These are phyloP conservation scores for Glycine soja DNA, from an alignment of 306 rosid genomes.

Conservation along the genomic window DNA sequence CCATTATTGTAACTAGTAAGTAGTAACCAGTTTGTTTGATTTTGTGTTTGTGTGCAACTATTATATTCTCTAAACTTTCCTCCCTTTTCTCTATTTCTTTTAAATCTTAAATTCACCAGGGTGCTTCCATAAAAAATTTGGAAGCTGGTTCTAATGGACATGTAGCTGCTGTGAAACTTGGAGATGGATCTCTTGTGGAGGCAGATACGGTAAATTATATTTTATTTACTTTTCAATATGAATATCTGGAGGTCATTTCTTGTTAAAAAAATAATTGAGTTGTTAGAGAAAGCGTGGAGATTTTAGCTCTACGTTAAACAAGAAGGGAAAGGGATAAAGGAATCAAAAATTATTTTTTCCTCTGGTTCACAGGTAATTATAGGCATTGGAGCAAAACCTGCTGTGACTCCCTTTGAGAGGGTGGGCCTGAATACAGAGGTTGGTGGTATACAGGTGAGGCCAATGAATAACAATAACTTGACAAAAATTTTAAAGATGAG, in stretches of 20 bases:
- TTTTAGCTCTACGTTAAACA: slow-evolving; percentile 18
- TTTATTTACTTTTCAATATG: background rate
- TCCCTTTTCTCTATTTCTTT: slow-evolving; percentile 8
- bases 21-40: slow-evolving; percentile 11
- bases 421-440: slow-evolving; percentile 70
- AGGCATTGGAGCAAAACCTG: slow-evolving; percentile 92
- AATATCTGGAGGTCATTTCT: slow-evolving; percentile 13
- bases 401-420: slow-evolving; percentile 80
- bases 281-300: slow-evolving; percentile 29
- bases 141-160: slow-evolving; percentile 80
- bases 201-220: slow-evolving; percentile 73
- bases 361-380: slow-evolving; percentile 70
- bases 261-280: slow-evolving; percentile 27
- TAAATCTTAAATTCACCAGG: slow-evolving; percentile 61
- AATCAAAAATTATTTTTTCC: slow-evolving; percentile 37
- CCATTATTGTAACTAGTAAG: slow-evolving; percentile 12
- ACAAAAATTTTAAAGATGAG: slow-evolving; percentile 14
- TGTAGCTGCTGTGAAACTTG: slow-evolving; percentile 78
- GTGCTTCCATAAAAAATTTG: slow-evolving; percentile 72
- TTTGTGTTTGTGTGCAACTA: background rate
- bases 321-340: slow-evolving; percentile 1
- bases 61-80: slow-evolving; percentile 12
- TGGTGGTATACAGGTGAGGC: slow-evolving; percentile 85
- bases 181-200: slow-evolving; percentile 80
- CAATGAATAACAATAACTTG: slow-evolving; percentile 16